Percentiles rank a stretch among this genome's conserved stretches.
phyloP scores from a whole-genome alignment of 306 rosid species.

The Prunus campanulata region DNA sequence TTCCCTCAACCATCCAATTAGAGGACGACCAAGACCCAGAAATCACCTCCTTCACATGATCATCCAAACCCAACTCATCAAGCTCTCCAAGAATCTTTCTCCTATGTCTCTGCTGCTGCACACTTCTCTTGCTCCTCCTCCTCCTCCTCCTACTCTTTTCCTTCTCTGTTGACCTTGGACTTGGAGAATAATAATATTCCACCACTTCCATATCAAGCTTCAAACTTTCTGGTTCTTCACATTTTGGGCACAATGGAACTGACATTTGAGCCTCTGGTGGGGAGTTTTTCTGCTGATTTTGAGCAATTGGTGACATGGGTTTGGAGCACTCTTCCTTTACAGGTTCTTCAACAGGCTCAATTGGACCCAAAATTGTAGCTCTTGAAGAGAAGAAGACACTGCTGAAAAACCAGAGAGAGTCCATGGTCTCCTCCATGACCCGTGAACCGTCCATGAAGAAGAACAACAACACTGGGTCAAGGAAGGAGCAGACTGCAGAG shows the following conservation, averaged over 20 bases:
- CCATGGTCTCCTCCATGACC: conserved; percentile 38
- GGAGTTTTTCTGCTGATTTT: conserved; percentile 10
- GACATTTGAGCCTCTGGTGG: not conserved
- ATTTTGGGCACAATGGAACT: not conserved
- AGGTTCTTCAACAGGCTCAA: conserved; percentile 1
- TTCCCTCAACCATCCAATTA: conserved; percentile 9
- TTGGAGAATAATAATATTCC: conserved; percentile 12
- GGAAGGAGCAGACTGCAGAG: not conserved
- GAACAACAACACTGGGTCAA: not conserved
- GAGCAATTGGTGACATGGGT: conserved; percentile 18
- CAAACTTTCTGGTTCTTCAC: conserved; percentile 12
- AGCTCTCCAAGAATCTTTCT: conserved; percentile 31
- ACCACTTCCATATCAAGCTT: not conserved
- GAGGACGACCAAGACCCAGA: conserved; percentile 1
- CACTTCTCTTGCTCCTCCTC: conserved; percentile 6
- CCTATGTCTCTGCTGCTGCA: not conserved
- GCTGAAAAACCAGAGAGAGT: conserved; percentile 68
- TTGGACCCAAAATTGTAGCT: not conserved
- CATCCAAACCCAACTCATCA: conserved; percentile 18
- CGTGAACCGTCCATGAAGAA: conserved; percentile 38
- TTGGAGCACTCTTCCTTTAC: conserved; percentile 12
- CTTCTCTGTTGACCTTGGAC: conserved; percentile 19
- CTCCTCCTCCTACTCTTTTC: conserved; percentile 19
- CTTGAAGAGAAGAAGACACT: conserved; percentile 27
- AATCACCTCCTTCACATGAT: conserved; percentile 8